Conservation (phyloP, 768 basidiomycete species). For the Rubroboletus satanas region DNA sequence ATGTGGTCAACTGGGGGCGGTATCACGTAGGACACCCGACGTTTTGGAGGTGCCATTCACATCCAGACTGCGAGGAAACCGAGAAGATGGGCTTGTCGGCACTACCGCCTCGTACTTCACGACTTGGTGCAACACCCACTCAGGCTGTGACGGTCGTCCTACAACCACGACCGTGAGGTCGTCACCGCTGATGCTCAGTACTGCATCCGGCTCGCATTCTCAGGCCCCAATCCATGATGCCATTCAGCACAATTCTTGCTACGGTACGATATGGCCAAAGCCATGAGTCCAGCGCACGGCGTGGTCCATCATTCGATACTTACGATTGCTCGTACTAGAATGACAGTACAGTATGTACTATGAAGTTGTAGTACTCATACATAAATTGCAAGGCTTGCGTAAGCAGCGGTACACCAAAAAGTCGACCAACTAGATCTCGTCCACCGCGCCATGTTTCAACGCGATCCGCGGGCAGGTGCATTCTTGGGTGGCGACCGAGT, state of each 20-base stretch:
- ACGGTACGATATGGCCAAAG: not conserved
- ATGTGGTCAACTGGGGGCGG: slow-evolving; percentile 63
- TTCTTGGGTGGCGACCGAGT: slow-evolving; percentile 93
- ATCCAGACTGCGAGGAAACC: slow-evolving; percentile 11
- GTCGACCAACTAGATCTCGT: slow-evolving; percentile 3
- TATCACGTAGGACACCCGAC: slow-evolving; percentile 85
- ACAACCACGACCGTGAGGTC: not conserved
- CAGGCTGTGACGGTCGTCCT: slow-evolving; percentile 1
- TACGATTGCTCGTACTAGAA: not conserved
- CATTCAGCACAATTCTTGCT: not conserved
- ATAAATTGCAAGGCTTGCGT: slow-evolving; percentile 11
- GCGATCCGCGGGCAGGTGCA: slow-evolving; percentile 86
- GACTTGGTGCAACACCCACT: not conserved
- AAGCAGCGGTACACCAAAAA: slow-evolving; percentile 12
- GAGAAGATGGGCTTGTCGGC: not conserved
- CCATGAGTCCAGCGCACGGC: not conserved
- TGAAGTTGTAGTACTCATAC: not conserved
- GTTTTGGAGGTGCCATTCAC: slow-evolving; percentile 46
- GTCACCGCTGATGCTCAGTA: not conserved
- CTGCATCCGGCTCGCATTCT: slow-evolving; percentile 9
- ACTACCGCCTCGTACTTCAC: slow-evolving; percentile 1
- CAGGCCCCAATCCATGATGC: not conserved
- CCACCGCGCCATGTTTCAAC: slow-evolving; percentile 65
- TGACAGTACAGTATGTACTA: not conserved
- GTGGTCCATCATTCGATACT: too few relatives aligned